Percentiles rank a stretch among this genome's conserved stretches.
Conservation (phyloP, 73 alveolate genomes). For the Tetrahymena borealis region DNA sequence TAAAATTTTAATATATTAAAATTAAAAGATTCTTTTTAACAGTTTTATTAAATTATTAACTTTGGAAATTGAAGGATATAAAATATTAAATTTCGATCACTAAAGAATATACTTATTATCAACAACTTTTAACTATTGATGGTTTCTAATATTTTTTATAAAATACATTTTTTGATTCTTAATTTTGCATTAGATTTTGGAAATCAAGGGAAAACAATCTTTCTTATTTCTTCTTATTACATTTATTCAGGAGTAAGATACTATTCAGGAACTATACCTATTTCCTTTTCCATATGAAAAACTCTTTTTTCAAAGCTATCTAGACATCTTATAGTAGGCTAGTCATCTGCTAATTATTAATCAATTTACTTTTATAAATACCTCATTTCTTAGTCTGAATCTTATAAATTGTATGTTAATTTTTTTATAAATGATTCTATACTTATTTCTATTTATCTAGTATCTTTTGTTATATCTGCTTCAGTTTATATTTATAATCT, state of each 20-base stretch:
- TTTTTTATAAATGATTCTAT: not conserved
- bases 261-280: not conserved
- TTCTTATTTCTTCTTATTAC: not conserved
- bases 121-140: too few relatives aligned
- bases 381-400: not conserved
- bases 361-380: not conserved
- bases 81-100: too few relatives aligned
- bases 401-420: not conserved
- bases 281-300: not conserved
- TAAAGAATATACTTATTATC: too few relatives aligned
- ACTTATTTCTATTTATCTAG: not conserved
- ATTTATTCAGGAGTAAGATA: not conserved
- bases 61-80: too few relatives aligned
- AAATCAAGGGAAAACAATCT: not conserved
- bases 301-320: not conserved
- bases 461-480: not conserved
- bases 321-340: not conserved
- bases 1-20: too few relatives aligned
- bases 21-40: too few relatives aligned
- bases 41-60: too few relatives aligned
- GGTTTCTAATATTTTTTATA: too few relatives aligned
- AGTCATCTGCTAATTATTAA: not conserved
- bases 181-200: not conserved
- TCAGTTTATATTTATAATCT: not conserved
- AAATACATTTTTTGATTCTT: not conserved